Evolutionary conservation across 2,329 filamentous ascomycete genomes (phyloP).

Genomic region (Alternaria tenuissima): DNA sequence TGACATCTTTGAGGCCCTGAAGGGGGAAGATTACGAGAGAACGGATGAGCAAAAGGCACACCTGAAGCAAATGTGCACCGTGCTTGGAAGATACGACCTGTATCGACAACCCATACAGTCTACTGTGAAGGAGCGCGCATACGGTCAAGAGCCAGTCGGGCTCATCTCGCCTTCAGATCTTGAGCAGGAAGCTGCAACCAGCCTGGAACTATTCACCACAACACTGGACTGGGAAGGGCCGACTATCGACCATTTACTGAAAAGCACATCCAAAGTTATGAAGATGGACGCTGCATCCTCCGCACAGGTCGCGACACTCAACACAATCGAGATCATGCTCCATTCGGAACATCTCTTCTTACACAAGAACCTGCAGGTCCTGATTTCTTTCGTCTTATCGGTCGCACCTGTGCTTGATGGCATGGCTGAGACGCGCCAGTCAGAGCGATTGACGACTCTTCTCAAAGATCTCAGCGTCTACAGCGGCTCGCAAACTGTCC

Average conservation of each 20-base stretch:
- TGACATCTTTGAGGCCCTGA: not conserved
- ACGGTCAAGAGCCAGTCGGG: not conserved
- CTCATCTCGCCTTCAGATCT: not conserved
- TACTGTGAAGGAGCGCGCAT: not conserved
- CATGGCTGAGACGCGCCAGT: not conserved
- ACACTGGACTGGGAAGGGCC: not conserved
- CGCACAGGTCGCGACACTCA: not conserved
- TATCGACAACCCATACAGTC: not conserved
- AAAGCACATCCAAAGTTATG: not conserved
- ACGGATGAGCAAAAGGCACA: not conserved
- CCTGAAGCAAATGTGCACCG: not conserved
- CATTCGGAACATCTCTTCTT: not conserved
- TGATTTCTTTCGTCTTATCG: not conserved
- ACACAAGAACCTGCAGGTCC: not conserved
- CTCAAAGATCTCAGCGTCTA: not conserved
- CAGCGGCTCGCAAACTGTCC: not conserved
- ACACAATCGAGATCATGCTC: slow-evolving; percentile 3
- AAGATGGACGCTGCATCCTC: not conserved
- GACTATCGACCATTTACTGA: not conserved
- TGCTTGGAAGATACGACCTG: not conserved
- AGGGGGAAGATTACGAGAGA: not conserved
- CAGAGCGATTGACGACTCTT: not conserved
- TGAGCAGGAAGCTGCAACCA: not conserved
- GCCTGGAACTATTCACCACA: not conserved
- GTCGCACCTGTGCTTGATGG: not conserved